Conservation (phyloP, 1,139 yeast genomes). For the Yamadazyma sp. region DNA sequence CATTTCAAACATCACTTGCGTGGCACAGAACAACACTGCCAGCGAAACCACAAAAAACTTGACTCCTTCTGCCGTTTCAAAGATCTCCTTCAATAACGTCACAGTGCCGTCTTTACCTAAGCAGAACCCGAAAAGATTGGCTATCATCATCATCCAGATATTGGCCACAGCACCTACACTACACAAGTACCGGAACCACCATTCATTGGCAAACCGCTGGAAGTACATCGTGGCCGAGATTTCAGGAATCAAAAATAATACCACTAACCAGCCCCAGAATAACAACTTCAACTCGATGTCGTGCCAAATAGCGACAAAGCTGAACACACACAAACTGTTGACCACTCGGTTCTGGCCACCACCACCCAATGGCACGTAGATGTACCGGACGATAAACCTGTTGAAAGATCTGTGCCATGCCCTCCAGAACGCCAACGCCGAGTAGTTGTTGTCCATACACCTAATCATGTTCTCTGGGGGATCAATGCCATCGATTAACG, state of each 20-base stretch:
- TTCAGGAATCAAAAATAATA: conserved; percentile 87
- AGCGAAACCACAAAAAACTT: conserved; percentile 66
- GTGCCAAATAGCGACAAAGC: conserved; percentile 98
- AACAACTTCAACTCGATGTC: conserved; percentile 84
- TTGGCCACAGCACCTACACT: conserved; percentile 86
- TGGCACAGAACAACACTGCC: conserved; percentile 72
- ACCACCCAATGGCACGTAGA: conserved; percentile 84
- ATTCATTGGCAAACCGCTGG: conserved; percentile 42
- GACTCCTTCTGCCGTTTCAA: conserved; percentile 68
- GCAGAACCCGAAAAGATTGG: conserved; percentile 92
- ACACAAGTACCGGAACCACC: conserved; percentile 82
- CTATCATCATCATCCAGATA: conserved; percentile 98
- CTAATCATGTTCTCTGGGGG: conserved; percentile 98
- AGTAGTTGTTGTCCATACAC: conserved; percentile 91
- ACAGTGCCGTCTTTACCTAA: conserved; percentile 84
- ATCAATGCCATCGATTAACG: conserved; percentile 85
- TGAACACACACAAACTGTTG: conserved; percentile 84
- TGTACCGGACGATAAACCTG: conserved; percentile 80
- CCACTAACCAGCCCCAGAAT: conserved; percentile 96
- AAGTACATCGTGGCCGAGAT: conserved; percentile 55
- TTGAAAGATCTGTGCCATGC: conserved; percentile 98
- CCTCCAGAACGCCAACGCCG: conserved; percentile 94
- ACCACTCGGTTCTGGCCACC: conserved; percentile 69
- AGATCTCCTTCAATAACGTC: conserved; percentile 65
- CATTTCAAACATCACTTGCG: conserved; percentile 92